These are phyloP conservation scores for Ascochyta viciae-villosae DNA, from an alignment of 2,329 filamentous ascomycete species.

Conservation along the genomic window DNA sequence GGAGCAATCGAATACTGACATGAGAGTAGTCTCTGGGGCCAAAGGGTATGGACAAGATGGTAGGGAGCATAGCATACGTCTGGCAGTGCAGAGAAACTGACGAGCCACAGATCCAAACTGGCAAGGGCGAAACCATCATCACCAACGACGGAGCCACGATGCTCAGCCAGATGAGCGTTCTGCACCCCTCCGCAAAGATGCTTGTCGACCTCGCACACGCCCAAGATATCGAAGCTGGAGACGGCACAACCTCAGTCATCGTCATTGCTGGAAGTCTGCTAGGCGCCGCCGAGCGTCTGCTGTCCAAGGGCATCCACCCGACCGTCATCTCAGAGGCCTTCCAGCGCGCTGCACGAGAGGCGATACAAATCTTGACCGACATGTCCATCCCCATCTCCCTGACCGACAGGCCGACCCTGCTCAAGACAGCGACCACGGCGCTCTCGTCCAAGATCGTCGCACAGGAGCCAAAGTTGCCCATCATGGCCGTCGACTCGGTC, in stretches of 20 bases:
- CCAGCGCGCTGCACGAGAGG: slow-evolving; percentile 88
- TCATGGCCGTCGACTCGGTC: slow-evolving; percentile 97
- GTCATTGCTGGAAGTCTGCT: slow-evolving; percentile 96
- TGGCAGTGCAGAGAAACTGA: background rate
- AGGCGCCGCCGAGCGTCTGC: slow-evolving; percentile 88
- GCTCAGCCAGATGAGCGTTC: slow-evolving; percentile 98
- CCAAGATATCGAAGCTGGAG: slow-evolving; percentile 97
- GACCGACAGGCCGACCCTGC: slow-evolving; percentile 83
- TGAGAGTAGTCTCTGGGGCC: slow-evolving; percentile 77
- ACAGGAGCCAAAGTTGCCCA: slow-evolving; percentile 94
- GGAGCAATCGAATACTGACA: slow-evolving; percentile 33
- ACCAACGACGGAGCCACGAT: slow-evolving; percentile 99
- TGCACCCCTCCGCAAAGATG: slow-evolving; percentile 99
- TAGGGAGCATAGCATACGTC: slow-evolving; percentile 42
- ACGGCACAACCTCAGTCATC: slow-evolving; percentile 97
- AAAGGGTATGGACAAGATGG: slow-evolving; percentile 98
- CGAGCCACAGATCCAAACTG: slow-evolving; percentile 74
- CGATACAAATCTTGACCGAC: slow-evolving; percentile 87
- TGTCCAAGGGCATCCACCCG: slow-evolving; percentile 91
- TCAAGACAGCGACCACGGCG: slow-evolving; percentile 96
- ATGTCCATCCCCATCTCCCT: slow-evolving; percentile 96
- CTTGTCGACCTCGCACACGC: slow-evolving; percentile 95
- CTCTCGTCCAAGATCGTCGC: slow-evolving; percentile 98
- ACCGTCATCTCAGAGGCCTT: slow-evolving; percentile 98
- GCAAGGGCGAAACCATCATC: slow-evolving; percentile 97